Conservation (phyloP, 1,284 basidiomycete species). For the Malassezia slooffiae region DNA sequence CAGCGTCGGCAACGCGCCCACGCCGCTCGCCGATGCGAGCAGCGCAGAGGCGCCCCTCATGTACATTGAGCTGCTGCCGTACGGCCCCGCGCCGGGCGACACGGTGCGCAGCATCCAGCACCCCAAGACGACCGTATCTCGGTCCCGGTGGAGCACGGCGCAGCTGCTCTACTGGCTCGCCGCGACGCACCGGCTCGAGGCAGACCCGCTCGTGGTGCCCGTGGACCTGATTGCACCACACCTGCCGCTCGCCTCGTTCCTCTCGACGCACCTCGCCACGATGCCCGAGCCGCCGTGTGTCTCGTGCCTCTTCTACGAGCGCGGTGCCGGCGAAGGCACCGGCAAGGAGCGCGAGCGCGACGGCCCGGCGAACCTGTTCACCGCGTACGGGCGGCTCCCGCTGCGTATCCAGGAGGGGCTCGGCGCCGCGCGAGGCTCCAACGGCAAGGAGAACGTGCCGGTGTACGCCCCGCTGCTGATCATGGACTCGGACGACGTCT, state of each 20-base stretch:
- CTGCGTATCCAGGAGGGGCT: constrained; percentile 16
- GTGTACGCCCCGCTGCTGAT: constrained; percentile 27
- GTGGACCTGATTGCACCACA: constrained; percentile 37
- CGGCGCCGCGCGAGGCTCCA: constrained; percentile 1
- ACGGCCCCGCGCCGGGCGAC: constrained; percentile 27
- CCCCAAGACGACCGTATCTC: constrained; percentile 1
- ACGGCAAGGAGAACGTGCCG: constrained; percentile 11
- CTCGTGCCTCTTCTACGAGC: constrained; percentile 35
- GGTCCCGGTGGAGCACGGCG: constrained; percentile 29
- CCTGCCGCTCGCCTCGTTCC: constrained; percentile 28
- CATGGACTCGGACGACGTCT: constrained; percentile 31
- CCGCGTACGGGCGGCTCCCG: constrained; percentile 21
- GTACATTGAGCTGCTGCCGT: constrained; percentile 34
- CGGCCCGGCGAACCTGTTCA: constrained; percentile 34
- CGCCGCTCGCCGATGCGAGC: constrained; percentile 1
- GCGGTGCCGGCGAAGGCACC: constrained; percentile 36
- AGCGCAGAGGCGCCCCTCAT: constrained; percentile 17
- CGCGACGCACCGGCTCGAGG: constrained; percentile 34
- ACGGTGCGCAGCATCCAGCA: constrained; percentile 7
- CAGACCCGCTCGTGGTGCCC: constrained; percentile 41
- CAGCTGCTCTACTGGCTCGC: constrained; percentile 43
- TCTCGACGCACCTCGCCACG: constrained; percentile 26
- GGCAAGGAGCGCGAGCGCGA: constrained; percentile 43
- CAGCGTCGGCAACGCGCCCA: constrained; percentile 13
- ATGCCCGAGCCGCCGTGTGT: constrained; percentile 23